A percentile compares a stretch with the other conserved stretches of the same genome.
phyloP scores from a whole-genome alignment of 1,284 basidiomycete genomes.

The Xerocomus amazonicus region DNA sequence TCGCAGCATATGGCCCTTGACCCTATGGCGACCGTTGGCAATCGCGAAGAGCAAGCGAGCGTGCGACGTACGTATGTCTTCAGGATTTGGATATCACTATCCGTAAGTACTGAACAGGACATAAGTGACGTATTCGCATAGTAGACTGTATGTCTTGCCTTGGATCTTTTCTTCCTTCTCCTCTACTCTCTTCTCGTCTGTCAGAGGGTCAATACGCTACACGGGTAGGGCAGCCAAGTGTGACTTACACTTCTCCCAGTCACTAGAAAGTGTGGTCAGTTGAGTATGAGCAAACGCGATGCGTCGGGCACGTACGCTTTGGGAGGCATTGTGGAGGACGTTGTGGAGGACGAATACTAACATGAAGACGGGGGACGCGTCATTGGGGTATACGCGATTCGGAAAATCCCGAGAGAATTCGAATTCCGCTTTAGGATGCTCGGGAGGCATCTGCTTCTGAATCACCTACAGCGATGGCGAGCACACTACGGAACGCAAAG shows the following conservation, averaged over 20 bases:
- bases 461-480: constrained; percentile 61
- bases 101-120: constrained; percentile 75
- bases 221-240: background rate
- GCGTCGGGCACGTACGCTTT: constrained; percentile 58
- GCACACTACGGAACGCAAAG: constrained; percentile 89
- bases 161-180: constrained; percentile 92
- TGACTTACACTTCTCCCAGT: constrained; percentile 93
- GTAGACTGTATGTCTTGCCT: constrained; percentile 46
- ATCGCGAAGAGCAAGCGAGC: background rate
- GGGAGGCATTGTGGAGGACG: constrained; percentile 63
- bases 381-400: constrained; percentile 29
- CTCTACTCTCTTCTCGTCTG: constrained; percentile 79
- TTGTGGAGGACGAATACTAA: constrained; percentile 35
- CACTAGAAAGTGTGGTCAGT: constrained; percentile 44
- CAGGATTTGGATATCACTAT: constrained; percentile 98
- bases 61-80: constrained; percentile 82
- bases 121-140: constrained; percentile 1
- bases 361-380: constrained; percentile 29
- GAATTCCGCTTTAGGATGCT: constrained; percentile 31
- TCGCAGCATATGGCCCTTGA: constrained; percentile 93
- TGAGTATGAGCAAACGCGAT: constrained; percentile 2
- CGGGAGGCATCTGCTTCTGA: background rate
- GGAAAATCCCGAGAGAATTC: constrained; percentile 27
- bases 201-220: constrained; percentile 9
- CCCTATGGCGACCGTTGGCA: constrained; percentile 52